phyloP scores from a whole-genome alignment of 495 filamentous ascomycete genomes.

The Paragyromitra xinjiangensis region DNA sequence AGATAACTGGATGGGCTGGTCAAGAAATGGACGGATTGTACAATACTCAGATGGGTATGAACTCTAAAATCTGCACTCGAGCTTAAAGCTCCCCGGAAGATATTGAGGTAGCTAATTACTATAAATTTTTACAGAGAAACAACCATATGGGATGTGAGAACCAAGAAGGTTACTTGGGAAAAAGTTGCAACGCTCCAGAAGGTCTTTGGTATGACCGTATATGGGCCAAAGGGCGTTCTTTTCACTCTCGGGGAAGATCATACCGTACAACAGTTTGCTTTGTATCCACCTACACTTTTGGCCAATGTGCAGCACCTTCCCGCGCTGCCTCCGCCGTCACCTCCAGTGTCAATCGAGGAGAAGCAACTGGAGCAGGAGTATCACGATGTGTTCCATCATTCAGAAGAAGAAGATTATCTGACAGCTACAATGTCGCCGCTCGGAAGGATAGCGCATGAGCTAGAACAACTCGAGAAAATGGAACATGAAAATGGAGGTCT shows the following conservation, averaged over 20 bases:
- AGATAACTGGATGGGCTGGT: constrained; percentile 97
- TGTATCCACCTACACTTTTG: constrained; percentile 82
- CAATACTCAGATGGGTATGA: constrained; percentile 92
- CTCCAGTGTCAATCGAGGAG: constrained; percentile 79
- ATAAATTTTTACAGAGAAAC: constrained; percentile 74
- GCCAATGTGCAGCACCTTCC: constrained; percentile 85
- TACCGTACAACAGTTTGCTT: constrained; percentile 92
- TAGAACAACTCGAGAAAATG: constrained; percentile 67
- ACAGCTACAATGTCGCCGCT: constrained; percentile 66
- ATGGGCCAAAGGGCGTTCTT: constrained; percentile 86
- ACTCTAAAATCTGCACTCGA: constrained; percentile 3
- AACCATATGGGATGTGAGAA: constrained; percentile 93
- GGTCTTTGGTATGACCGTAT: constrained; percentile 82
- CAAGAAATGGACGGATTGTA: constrained; percentile 93
- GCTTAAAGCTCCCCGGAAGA: neutral
- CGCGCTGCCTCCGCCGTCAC: constrained; percentile 74
- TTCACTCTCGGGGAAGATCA: constrained; percentile 90
- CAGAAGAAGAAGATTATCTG: constrained; percentile 68
- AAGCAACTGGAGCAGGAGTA: constrained; percentile 60
- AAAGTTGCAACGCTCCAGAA: constrained; percentile 83
- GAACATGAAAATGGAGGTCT: constrained; percentile 61
- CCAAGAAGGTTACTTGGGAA: constrained; percentile 91
- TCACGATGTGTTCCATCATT: constrained; percentile 66
- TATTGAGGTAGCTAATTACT: constrained; percentile 55
- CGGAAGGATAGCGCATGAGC: constrained; percentile 69